Base-by-base conservation (phyloP, 495 filamentous ascomycete genomes). In the Penicillium fimorum region DNA sequence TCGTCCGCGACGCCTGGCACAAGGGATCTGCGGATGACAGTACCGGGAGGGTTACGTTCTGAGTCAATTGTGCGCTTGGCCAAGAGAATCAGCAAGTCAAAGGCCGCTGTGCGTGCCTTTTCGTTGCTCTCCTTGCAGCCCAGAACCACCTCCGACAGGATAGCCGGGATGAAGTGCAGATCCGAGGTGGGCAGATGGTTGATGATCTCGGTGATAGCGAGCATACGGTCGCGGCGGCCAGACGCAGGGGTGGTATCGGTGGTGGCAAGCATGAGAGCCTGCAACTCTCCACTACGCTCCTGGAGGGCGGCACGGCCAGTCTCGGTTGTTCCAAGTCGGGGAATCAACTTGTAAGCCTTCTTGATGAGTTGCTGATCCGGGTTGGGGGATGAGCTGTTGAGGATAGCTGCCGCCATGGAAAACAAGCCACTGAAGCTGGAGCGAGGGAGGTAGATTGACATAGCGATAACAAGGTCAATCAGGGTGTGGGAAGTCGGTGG, bases 261-360 rank as follows among this genome's bases (percentile, higher is more conserved):
- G 46, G 87, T 90, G 1, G 80, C 74, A 11, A 97, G 78, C 18
- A 98, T 78, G 12, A 97, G 76, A 6, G 80, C 73, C 71, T 96
- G 91, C 15, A 97, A 77, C 64, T 96, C 91, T 0, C 65, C 60
- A 56, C 81, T 87, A 51, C 91, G 85, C 57, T 89, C 84, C 58
- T 79, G 61, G 6, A 98, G 80, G 13, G 92, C 91, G 5, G 74
- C 73, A 33, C 77, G 78, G 15, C 95, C 95, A 27, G 74, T 79
- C n/a, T 85, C 80, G 7, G 91, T 92, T 30, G 88, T 84, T 3
- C 89, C 87, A 42, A 98, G 82, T 30, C 93, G 84, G 8, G 94
- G 93, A 51, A 98, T 91, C 47, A 98, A 79, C 72, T 97, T 97
- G 79, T 97, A 98, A 4, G 94, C 93, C 74, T 98, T 98, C 83